These are phyloP conservation scores for Barnettozyma salicaria DNA, from an alignment of 805 yeast genomes.

Conservation along the genomic window DNA sequence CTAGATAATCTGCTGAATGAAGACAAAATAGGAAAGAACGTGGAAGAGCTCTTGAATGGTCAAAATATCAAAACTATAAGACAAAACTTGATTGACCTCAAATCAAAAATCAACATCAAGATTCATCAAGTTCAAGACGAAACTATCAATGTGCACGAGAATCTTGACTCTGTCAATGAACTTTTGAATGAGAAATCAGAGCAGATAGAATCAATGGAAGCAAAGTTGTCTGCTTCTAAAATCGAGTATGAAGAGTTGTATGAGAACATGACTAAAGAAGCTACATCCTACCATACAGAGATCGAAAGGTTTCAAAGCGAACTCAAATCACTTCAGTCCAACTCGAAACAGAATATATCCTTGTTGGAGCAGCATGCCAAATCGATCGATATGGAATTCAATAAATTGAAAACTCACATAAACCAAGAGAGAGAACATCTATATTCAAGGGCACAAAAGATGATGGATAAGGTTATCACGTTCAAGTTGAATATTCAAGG, in stretches of 20 bases:
- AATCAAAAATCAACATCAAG: slow-evolving; percentile 39
- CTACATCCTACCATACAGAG: slow-evolving; percentile 51
- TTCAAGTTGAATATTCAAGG: slow-evolving; percentile 66
- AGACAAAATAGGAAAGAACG: slow-evolving; percentile 40
- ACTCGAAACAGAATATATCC: slow-evolving; percentile 43
- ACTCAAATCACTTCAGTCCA: slow-evolving; percentile 42
- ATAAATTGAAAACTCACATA: slow-evolving; percentile 43
- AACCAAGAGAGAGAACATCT: slow-evolving; percentile 41
- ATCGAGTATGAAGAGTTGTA: slow-evolving; percentile 49
- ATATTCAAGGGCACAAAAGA: slow-evolving; percentile 47
- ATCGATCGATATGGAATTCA: slow-evolving; percentile 45
- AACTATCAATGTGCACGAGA: slow-evolving; percentile 49
- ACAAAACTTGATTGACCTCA: slow-evolving; percentile 36
- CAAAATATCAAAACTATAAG: slow-evolving; percentile 35
- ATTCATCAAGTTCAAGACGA: slow-evolving; percentile 52
- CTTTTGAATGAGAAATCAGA: slow-evolving; percentile 52
- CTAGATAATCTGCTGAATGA: slow-evolving; percentile 36
- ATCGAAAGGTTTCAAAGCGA: slow-evolving; percentile 60
- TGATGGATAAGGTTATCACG: slow-evolving; percentile 53
- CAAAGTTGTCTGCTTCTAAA: slow-evolving; percentile 46
- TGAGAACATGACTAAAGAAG: slow-evolving; percentile 48
- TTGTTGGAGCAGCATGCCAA: slow-evolving; percentile 45
- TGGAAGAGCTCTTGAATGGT: slow-evolving; percentile 34
- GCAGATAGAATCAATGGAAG: slow-evolving; percentile 49
- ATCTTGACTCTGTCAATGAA: slow-evolving; percentile 50